Evolutionary conservation across 208 protist genomes (phyloP).

Genomic region (Leishmania tarentolae): DNA sequence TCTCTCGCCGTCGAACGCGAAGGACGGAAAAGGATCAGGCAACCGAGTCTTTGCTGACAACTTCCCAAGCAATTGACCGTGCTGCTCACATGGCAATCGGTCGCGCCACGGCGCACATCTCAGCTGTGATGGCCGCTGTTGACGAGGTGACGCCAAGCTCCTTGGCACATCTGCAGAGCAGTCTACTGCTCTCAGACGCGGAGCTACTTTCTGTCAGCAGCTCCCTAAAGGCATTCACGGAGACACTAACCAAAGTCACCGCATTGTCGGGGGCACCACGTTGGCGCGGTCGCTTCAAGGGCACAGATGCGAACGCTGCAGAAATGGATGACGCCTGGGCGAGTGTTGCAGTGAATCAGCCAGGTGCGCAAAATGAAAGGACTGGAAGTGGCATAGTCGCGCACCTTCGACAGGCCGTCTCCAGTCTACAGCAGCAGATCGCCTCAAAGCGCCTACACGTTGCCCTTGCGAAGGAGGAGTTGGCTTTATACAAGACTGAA

Average conservation of each 20-base stretch:
- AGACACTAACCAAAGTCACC: constrained; percentile 32
- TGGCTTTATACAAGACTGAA: constrained; percentile 75
- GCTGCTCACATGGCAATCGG: constrained; percentile 7
- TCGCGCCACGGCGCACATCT: constrained; percentile 15
- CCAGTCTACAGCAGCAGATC: constrained; percentile 36
- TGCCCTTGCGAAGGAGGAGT: constrained; percentile 79
- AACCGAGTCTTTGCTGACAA: constrained; percentile 15
- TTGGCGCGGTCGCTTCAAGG: neutral
- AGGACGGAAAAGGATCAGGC: constrained; percentile 9
- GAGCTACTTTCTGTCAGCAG: constrained; percentile 62
- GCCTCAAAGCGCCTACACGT: constrained; percentile 49
- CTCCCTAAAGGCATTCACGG: constrained; percentile 46
- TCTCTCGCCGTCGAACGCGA: neutral
- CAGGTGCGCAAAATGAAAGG: neutral
- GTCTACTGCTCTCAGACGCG: constrained; percentile 70
- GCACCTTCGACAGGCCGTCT: constrained; percentile 45
- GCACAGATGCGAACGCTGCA: neutral
- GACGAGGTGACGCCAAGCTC: constrained; percentile 46
- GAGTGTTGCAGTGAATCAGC: neutral
- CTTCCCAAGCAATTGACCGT: constrained; percentile 13
- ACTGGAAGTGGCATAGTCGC: constrained; percentile 4
- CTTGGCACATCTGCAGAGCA: constrained; percentile 45
- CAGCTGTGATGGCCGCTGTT: constrained; percentile 39
- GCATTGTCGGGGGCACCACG: neutral
- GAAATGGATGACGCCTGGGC: neutral